Evolutionary conservation across 192 early-diverging fungal genomes (phyloP).

Genomic region (Coemansia erecta): DNA sequence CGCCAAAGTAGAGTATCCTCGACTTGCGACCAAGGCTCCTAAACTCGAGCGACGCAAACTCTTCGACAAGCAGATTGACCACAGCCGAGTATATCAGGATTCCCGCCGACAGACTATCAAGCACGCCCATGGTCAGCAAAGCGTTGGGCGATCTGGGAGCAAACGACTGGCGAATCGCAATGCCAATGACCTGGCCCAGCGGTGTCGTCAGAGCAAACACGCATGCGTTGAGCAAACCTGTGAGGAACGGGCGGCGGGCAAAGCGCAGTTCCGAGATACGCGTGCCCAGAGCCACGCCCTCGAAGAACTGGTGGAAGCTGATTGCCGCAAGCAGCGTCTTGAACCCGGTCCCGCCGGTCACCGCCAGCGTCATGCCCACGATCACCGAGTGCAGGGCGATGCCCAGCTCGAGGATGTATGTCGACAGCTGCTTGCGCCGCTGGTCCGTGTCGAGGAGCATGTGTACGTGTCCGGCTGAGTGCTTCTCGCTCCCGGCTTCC

Average conservation of each 20-base stretch:
- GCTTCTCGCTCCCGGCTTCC: constrained; percentile 9
- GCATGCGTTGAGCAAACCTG: constrained; percentile 56
- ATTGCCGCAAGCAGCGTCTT: constrained; percentile 62
- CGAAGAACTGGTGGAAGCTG: constrained; percentile 75
- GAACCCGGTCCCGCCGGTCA: constrained; percentile 57
- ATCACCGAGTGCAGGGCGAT: constrained; percentile 76
- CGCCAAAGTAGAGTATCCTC: constrained; percentile 56
- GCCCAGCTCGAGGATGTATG: constrained; percentile 74
- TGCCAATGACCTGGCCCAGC: constrained; percentile 75
- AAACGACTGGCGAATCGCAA: constrained; percentile 64
- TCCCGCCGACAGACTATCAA: constrained; percentile 78
- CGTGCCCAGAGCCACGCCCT: constrained; percentile 74
- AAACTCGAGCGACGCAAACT: constrained; percentile 62
- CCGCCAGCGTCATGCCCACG: constrained; percentile 68
- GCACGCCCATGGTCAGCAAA: constrained; percentile 69
- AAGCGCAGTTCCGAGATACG: constrained; percentile 60
- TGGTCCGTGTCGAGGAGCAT: constrained; percentile 16
- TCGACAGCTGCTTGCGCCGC: constrained; percentile 51
- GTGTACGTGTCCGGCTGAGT: constrained; percentile 23
- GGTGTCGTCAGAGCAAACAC: constrained; percentile 81
- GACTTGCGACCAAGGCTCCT: constrained; percentile 14
- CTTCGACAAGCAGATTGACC: constrained; percentile 70
- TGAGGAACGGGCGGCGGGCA: constrained; percentile 24
- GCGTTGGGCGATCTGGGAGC: constrained; percentile 54
- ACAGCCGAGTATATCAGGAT: constrained; percentile 79